phyloP scores from a whole-genome alignment of 2,329 filamentous ascomycete genomes.

The Aspergillus ustus region DNA sequence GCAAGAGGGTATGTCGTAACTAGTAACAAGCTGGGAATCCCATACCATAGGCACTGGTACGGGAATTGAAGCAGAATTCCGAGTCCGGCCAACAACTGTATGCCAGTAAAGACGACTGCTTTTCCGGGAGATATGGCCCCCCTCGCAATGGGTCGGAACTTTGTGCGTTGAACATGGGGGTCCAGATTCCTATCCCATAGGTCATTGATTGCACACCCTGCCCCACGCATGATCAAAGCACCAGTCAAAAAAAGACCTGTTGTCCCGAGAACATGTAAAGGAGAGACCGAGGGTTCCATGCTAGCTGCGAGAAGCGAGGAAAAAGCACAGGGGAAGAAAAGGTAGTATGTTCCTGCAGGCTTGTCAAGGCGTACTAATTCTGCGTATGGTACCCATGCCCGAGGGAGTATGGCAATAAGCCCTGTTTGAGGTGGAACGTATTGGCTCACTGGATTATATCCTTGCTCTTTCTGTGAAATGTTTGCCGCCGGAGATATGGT shows the following conservation, averaged over 20 bases:
- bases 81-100: conserved; percentile 48
- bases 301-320: conserved; percentile 52
- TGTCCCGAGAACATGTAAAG: conserved; percentile 43
- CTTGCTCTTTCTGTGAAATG: conserved; percentile 2
- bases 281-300: conserved; percentile 38
- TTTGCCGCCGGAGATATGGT: neutral
- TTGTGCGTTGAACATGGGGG: conserved; percentile 56
- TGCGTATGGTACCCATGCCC: conserved; percentile 59
- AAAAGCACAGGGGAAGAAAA: conserved; percentile 58
- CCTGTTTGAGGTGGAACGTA: conserved; percentile 54
- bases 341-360: conserved; percentile 56
- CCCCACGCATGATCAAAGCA: conserved; percentile 56
- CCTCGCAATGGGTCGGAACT: conserved; percentile 57
- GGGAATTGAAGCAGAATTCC: conserved; percentile 51
- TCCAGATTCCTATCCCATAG: conserved; percentile 60
- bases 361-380: conserved; percentile 59
- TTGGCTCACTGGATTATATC: conserved; percentile 29
- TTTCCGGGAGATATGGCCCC: conserved; percentile 53
- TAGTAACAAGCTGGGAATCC: conserved; percentile 48
- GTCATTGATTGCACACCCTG: conserved; percentile 62
- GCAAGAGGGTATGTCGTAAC: conserved; percentile 56
- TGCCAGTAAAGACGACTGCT: conserved; percentile 50
- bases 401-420: conserved; percentile 51
- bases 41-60: conserved; percentile 49
- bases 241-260: conserved; percentile 47